Percentiles rank a stretch among this genome's conserved stretches.
Conservation (phyloP, 148 eudicot species). For the Rhododendron ovatum region DNA sequence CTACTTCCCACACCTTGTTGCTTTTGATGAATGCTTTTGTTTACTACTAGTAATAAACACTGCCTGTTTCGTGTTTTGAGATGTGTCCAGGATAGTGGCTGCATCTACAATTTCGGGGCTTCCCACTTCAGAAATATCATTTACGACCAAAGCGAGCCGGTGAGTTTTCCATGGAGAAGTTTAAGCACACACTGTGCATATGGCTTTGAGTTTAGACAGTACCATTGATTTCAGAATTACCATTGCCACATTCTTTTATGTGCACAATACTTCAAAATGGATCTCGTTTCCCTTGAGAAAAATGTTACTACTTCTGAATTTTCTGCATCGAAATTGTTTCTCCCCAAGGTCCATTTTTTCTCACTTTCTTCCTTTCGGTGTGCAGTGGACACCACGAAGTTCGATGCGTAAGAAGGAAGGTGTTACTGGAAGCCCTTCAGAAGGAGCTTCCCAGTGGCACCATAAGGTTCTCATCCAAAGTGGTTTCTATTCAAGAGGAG, state of each 20-base stretch:
- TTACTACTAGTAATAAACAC: neutral
- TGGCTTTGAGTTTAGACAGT: neutral
- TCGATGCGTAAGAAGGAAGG: constrained; percentile 40
- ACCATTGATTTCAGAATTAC: neutral
- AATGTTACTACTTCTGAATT: neutral
- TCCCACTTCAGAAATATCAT: constrained; percentile 27
- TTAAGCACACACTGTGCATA: neutral
- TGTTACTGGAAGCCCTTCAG: constrained; percentile 43
- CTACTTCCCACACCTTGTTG: neutral
- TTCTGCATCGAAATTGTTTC: neutral
- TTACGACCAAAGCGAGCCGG: constrained; percentile 21
- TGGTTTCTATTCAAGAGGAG: constrained; percentile 45
- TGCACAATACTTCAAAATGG: neutral
- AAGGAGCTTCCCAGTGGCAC: constrained; percentile 54
- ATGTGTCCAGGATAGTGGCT: constrained; percentile 19
- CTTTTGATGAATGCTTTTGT: neutral
- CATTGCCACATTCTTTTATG: neutral
- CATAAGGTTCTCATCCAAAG: constrained; percentile 53
- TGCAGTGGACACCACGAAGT: constrained; percentile 45
- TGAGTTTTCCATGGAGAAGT: constrained; percentile 8
- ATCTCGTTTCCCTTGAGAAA: neutral
- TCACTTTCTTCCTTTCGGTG: neutral
- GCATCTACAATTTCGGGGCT: constrained; percentile 33
- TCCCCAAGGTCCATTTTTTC: neutral
- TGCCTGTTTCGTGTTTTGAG: neutral